Conservation (phyloP, 2,329 filamentous ascomycete species). For the Hirsutella rhossiliensis region DNA sequence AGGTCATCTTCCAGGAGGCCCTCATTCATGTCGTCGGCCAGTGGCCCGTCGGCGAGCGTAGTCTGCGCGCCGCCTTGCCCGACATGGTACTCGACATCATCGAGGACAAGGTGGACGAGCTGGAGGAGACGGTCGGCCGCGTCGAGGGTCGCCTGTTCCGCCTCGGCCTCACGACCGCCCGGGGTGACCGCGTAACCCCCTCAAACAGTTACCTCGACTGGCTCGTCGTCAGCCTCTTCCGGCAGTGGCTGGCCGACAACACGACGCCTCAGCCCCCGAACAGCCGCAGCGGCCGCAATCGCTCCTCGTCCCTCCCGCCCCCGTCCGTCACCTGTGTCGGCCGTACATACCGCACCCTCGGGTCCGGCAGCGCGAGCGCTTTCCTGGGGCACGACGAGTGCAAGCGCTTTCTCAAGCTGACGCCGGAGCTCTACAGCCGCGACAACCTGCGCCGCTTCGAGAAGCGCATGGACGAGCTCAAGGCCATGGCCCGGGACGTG, state of each 20-base stretch:
- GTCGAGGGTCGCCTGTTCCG: slow-evolving; percentile 76
- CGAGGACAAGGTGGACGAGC: slow-evolving; percentile 87
- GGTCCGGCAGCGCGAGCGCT: slow-evolving; percentile 40
- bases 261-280: slow-evolving; percentile 53
- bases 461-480: slow-evolving; percentile 77
- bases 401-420: slow-evolving; percentile 78
- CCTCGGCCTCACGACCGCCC: slow-evolving; percentile 62
- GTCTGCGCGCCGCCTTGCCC: slow-evolving; percentile 62
- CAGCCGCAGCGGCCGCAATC: slow-evolving; percentile 8
- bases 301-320: slow-evolving; percentile 22
- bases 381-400: slow-evolving; percentile 81
- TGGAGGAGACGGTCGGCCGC: slow-evolving; percentile 69
- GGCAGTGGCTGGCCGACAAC: slow-evolving; percentile 88
- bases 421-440: slow-evolving; percentile 69
- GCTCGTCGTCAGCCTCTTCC: slow-evolving; percentile 76
- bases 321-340: slow-evolving; percentile 49
- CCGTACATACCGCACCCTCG: slow-evolving; percentile 66
- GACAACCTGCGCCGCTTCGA: slow-evolving; percentile 84
- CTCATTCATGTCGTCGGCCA: slow-evolving; percentile 90
- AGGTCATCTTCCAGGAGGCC: slow-evolving; percentile 76
- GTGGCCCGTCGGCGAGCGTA: slow-evolving; percentile 73
- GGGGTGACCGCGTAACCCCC: slow-evolving; percentile 74
- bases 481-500: slow-evolving; percentile 67
- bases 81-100: slow-evolving; percentile 75
- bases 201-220: slow-evolving; percentile 75